Conservation (phyloP, 768 basidiomycete genomes). For the Termitomyces sp. region DNA sequence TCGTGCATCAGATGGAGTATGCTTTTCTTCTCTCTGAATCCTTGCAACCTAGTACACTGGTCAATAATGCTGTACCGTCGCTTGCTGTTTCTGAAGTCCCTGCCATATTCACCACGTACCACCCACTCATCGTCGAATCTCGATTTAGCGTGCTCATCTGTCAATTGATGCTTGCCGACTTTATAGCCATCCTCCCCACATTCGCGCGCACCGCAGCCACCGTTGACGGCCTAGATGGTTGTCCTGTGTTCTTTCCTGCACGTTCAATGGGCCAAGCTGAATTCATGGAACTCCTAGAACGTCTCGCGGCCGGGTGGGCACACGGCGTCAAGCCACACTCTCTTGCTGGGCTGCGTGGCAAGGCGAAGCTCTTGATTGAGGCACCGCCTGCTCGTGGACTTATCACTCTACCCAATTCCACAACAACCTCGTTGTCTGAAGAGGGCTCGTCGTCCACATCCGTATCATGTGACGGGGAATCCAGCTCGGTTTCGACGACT, state of each 20-base stretch:
- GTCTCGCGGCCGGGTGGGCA: conserved; percentile 75
- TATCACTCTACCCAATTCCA: neutral
- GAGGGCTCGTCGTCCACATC: conserved; percentile 17
- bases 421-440: conserved; percentile 10
- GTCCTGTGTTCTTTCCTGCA: conserved; percentile 84
- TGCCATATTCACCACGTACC: conserved; percentile 82
- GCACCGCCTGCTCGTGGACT: conserved; percentile 6
- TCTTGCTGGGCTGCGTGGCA: conserved; percentile 23
- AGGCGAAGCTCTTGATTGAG: conserved; percentile 8
- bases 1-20: conserved; percentile 56
- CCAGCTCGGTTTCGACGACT: conserved; percentile 6
- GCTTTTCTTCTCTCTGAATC: conserved; percentile 70
- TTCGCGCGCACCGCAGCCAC: conserved; percentile 66
- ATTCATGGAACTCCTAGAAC: conserved; percentile 81
- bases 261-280: conserved; percentile 89
- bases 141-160: conserved; percentile 78
- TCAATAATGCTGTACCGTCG: conserved; percentile 17
- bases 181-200: conserved; percentile 54
- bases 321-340: conserved; percentile 62
- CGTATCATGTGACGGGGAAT: conserved; percentile 15
- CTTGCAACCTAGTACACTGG: conserved; percentile 58
- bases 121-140: conserved; percentile 85
- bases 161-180: conserved; percentile 75
- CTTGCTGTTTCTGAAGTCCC: conserved; percentile 41
- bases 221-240: conserved; percentile 82